Base-by-base conservation (phyloP, 495 filamentous ascomycete species). In the Sordaria brevicollis region DNA sequence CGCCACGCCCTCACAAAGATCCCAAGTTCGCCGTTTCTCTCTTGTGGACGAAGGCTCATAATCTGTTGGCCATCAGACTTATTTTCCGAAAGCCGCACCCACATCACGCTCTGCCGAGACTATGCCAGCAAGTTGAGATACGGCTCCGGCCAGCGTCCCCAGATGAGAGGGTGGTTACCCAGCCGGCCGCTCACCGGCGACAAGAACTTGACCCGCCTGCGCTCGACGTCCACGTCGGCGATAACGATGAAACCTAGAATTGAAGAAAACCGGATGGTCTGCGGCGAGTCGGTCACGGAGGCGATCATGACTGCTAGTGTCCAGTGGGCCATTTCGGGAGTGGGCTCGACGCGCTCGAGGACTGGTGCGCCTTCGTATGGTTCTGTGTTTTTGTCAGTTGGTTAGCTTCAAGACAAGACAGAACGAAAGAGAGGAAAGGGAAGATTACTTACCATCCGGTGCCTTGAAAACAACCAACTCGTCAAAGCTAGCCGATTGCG, bases 191-290 rank as follows among this genome's bases (percentile, higher is more conserved):
- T 91, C 66, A 96, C 86, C 5, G 95, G 94, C 2, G 90, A 89
- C 41, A 99, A 83, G 17, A 97, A 83, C 71, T 92, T 89, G 66
- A 98, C 82, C 77, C 90, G 91, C 68, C 89, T 88, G 80, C 91
- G 92, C 67, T 93, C 89, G 65, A 89, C 90, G 72, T 99, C 94
- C 8, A 98, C 93, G 66, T 95, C 91, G 0, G 90, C 87, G 36
- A 99, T 89, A 76, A 96, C 97, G 39, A 97, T 86, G 79, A 96
- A 98, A 6, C 95, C 95, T 84, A 96, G 90, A 21, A 97, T 89
- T 43, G 90, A 93, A 0, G 94, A 89, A 72, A 95, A 91, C 13
- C 91, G 88, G 57, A 99, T 89, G 5, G 87, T 85, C 39, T 92
- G 87, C 8, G 89, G 83, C 4, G 84, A 82, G 67, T 93, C 92